Base-by-base conservation (phyloP, 495 filamentous ascomycete genomes). In the Aspergillus mulundensis region DNA sequence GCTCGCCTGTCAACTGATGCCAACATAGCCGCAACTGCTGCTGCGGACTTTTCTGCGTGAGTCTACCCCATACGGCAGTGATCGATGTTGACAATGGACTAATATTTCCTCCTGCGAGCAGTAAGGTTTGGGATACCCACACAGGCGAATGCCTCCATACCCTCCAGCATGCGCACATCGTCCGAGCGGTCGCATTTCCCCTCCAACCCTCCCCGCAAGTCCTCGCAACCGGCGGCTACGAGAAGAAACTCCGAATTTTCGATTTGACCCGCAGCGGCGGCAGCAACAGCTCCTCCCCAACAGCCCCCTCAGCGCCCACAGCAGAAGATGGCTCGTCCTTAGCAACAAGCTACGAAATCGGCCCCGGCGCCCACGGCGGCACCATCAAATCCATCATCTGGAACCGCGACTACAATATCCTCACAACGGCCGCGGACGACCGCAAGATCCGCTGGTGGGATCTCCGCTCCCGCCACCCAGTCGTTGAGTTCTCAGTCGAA, bases 221-320 rank as follows among this genome's bases (percentile, higher is more conserved):
- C 20, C 82, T 97, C 44, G 94, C 94, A 18, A 97, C 94, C 3
- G 94, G 94, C 44, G 93, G 94, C 19, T 87, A 87, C 66, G 94
- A 98, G 73, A 96, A 96, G 80, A 97, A 95, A 71, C 83, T 98
- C 32, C 89, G 93, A 48, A 89, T 98, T 54, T 98, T 91, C 68
- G 95, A 97, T 62, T 73, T 98, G 10, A 82, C 83, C 16, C 75
- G 75, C 47, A 65, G 70, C 34, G 64, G 65, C 50, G 63, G 66
- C 23, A 60, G 61, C 32, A 75, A 69, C 49, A 72, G 67, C 57
- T 74, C 74, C 12, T 72, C 75, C 21, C 72, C 76, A 0, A 74
- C 68, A 2, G 61, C 61, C 20, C 62, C 68, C 1, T 55, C 66
- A 1, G 38, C 67, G 0, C 64, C 52, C 24, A 51, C 59, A n/a